Evolutionary conservation across 208 protist genomes (phyloP), one percentile per base, ranked within the genome.

Genomic region (Acanthamoeba culbertsoni): DNA sequence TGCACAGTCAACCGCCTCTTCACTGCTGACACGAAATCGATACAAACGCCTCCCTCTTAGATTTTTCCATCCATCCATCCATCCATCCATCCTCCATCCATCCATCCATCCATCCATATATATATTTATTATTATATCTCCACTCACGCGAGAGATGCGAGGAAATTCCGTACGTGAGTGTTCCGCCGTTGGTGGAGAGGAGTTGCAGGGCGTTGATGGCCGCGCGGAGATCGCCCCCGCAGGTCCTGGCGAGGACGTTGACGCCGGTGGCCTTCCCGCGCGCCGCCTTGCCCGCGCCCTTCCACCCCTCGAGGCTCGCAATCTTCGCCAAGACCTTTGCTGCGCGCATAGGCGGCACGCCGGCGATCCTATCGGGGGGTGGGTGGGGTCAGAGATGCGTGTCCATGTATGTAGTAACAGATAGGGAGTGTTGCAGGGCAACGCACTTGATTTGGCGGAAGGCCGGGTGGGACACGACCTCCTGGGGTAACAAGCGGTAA

Each of bases 121-220:
- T n/a, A n/a, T n/a, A n/a, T n/a, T n/a, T n/a, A n/a, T n/a, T n/a
- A n/a, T n/a, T n/a, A n/a, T n/a, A n/a, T n/a, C n/a, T 40, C 12
- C 65, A 75, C 12, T 14, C 14, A 31, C 23, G 12, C 23, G 35
- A 75, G 28, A 57, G 23, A 28, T 8, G n/a, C 2, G 31, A 2
- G n/a, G 51, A n/a, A 40, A 35, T 42, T 1, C 28, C 59, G 59
- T 20, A 88, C 77, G 33, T 88, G 43, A 88, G 51, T 14, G 8
- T 42, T 1, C 46, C 46, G 6, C 43, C 31, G 18, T 28, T 18
- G 14, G 31, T 28, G 37, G 77, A 88, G 51, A 88, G 51, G 48
- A 88, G 33, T 35, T 88, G 77, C 23, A 88, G 77, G 33, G 77
- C 77, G 37, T 88, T 88, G 45, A 88, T 88, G 77, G 77, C 77